Conservation (phyloP, 176 grass and related monocot genomes). For the Ananas comosus region DNA sequence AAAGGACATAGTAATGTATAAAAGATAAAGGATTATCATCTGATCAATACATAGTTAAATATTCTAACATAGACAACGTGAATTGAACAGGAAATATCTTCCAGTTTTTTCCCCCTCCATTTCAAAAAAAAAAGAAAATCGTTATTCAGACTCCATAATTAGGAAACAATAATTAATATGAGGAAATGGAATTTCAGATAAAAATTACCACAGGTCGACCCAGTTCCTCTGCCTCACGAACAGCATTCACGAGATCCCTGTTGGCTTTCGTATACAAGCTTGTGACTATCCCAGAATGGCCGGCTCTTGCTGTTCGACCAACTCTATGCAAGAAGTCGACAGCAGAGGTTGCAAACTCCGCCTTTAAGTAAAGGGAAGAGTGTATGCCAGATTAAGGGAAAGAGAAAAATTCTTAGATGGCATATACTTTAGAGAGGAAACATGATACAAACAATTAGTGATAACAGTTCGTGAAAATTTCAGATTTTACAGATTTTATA, state of each 20-base stretch:
- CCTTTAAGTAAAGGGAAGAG: constrained; percentile 31
- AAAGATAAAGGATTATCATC: neutral
- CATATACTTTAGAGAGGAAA: neutral
- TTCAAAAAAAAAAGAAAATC: neutral
- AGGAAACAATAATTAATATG: neutral
- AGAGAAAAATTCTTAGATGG: neutral
- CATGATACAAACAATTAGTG: too few relatives aligned
- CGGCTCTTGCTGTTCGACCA: constrained; percentile 82
- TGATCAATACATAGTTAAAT: neutral
- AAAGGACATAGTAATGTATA: neutral
- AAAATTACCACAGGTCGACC: constrained; percentile 64
- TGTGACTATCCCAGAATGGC: constrained; percentile 73
- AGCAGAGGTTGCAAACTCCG: constrained; percentile 87
- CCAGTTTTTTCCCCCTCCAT: constrained; percentile 6
- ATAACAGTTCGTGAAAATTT: too few relatives aligned
- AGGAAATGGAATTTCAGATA: neutral
- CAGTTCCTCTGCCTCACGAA: constrained; percentile 61
- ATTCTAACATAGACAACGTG: neutral
- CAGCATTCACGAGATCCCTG: constrained; percentile 66
- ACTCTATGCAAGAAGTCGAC: constrained; percentile 98
- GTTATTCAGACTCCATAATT: neutral
- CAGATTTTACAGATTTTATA: neutral
- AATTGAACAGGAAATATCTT: neutral
- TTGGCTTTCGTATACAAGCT: constrained; percentile 72
- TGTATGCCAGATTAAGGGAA: neutral